Evolutionary conservation across 2,329 filamentous ascomycete genomes (phyloP).

Genomic region (Trichophyton simii): DNA sequence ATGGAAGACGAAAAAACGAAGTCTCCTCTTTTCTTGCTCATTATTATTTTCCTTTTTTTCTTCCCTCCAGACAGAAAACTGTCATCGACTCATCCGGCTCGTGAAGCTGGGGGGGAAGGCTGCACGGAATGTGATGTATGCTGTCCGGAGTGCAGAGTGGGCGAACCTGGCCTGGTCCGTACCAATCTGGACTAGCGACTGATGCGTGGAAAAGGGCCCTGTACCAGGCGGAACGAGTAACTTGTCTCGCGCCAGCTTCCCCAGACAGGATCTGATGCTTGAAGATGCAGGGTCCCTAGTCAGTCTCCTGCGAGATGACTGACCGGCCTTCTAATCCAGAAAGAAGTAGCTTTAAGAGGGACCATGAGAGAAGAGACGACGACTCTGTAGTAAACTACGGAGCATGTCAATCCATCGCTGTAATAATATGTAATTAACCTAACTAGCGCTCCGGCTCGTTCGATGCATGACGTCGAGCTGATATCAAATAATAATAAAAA

Average conservation of each 20-base stretch:
- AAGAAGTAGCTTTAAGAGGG: too few relatives aligned
- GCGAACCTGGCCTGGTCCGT: background rate
- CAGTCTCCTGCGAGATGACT: background rate
- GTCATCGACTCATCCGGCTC: background rate
- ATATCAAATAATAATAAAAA: background rate
- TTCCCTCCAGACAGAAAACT: background rate
- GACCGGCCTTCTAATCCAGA: too few relatives aligned
- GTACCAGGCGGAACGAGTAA: background rate
- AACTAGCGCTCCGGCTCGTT: background rate
- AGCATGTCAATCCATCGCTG: background rate
- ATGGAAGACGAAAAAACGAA: background rate
- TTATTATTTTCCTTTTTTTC: background rate
- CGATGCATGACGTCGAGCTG: background rate
- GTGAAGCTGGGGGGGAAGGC: conserved; percentile 1
- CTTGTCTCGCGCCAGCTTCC: conserved; percentile 3
- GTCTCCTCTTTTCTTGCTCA: too few relatives aligned
- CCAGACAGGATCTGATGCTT: conserved; percentile 1
- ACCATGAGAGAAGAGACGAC: too few relatives aligned
- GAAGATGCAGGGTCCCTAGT: background rate
- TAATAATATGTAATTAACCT: background rate
- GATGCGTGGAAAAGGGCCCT: too few relatives aligned
- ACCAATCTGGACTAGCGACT: background rate
- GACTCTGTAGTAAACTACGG: too few relatives aligned
- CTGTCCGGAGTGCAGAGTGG: background rate
- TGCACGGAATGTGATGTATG: conserved; percentile 3